phyloP scores from a whole-genome alignment of 2,329 filamentous ascomycete genomes.

The Diplodia intermedia region DNA sequence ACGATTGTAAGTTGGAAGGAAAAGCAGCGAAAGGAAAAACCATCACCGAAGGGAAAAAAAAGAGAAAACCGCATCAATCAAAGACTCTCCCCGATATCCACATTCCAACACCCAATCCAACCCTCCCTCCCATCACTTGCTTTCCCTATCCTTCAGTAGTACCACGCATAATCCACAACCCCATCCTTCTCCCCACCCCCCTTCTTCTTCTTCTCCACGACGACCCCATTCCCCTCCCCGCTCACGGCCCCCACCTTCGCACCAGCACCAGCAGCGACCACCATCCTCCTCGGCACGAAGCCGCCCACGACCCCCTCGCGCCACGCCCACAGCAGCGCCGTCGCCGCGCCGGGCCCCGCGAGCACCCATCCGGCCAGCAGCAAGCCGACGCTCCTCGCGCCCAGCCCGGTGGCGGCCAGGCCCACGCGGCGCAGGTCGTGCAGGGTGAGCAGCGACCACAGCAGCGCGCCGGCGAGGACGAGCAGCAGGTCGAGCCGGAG shows the following conservation, averaged over 20 bases:
- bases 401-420: background rate
- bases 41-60: too few relatives aligned
- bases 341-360: slow-evolving; percentile 5
- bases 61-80: too few relatives aligned
- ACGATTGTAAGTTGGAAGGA: too few relatives aligned
- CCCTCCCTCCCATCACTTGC: too few relatives aligned
- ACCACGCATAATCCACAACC: too few relatives aligned
- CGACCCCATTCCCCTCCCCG: background rate
- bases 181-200: background rate
- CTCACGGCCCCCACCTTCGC: too few relatives aligned
- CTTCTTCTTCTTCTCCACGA: background rate
- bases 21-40: too few relatives aligned
- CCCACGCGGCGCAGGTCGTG: slow-evolving; percentile 26
- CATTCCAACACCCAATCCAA: too few relatives aligned
- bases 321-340: slow-evolving; percentile 10
- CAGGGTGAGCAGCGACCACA: slow-evolving; percentile 14
- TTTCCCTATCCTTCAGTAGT: too few relatives aligned
- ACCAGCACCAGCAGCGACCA: background rate
- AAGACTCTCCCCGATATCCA: too few relatives aligned
- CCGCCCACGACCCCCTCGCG: background rate
- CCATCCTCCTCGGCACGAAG: background rate
- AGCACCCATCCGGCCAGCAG: background rate
- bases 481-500: slow-evolving; percentile 22
- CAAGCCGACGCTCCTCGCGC: background rate
- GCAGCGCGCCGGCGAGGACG: background rate